Evolutionary conservation across 2,329 filamentous ascomycete genomes (phyloP), one percentile per base, ranked within the genome.

Genomic region (Leptographium wingfieldii): DNA sequence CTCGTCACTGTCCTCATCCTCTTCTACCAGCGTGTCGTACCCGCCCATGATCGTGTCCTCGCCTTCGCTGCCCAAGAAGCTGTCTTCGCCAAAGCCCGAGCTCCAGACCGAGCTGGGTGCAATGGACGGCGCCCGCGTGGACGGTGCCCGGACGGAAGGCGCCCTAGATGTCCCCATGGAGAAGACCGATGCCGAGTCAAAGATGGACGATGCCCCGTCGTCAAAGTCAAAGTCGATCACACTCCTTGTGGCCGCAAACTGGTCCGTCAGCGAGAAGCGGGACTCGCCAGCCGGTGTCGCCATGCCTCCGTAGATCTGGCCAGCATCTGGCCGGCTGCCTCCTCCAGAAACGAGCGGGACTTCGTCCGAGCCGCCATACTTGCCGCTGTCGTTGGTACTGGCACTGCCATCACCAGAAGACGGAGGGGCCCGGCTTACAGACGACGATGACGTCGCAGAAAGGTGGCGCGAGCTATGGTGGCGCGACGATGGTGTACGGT

Each of bases 191-290:
- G 60, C 58, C 6, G 56, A 56, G 56, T 75, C 74, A 59, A 73
- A 68, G 52, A 77, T 67, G 22, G 76, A 77, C 49, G 74, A 76
- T 25, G 69, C 72, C 19, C 31, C 56, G 62, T 79, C 77, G 64
- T 79, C 77, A 59, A 75, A 76, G 64, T 71, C 76, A 57, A 78
- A 76, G 55, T 77, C 75, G 56, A 73, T 75, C 61, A 78, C 76
- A 55, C 70, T 71, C 38, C 75, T 69, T 6, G 77, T 79, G 43
- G 74, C 68, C 25, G 77, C 75, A 60, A 79, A 79, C 59, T 79
- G 75, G 53, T 78, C 75, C 54, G 72, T 73, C 55, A 79, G 69
- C 3, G 77, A 79, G 67, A 73, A 75, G 54, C 76, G 73, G 31
- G 75, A 78, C 14, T 69, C 69, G n/a, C 68, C 68, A 35, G 72